Percentiles rank a stretch among this genome's conserved stretches.
Evolutionary conservation across 805 yeast species (phyloP).

Genomic region (Metschnikowia colocasiae): DNA sequence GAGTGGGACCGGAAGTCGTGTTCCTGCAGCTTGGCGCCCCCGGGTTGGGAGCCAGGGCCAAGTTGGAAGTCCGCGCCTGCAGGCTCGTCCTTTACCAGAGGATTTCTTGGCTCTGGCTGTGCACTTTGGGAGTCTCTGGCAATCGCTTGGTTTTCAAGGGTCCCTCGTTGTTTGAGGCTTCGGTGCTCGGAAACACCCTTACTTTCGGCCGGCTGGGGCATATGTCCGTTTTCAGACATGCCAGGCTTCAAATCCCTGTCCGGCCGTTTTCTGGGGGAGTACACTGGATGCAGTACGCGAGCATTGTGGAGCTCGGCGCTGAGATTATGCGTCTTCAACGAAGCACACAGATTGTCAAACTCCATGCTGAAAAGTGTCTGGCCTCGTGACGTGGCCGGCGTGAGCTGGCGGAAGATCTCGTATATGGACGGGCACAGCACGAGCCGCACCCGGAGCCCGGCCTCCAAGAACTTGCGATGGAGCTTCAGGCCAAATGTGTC

Average conservation of each 20-base stretch:
- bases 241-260: no score
- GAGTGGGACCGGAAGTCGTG: neutral
- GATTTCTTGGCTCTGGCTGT: no score
- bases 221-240: no score
- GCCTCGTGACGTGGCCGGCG: constrained; percentile 31
- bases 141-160: no score
- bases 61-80: neutral
- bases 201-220: no score
- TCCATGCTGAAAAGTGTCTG: constrained; percentile 8
- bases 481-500: constrained; percentile 23
- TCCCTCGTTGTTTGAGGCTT: no score
- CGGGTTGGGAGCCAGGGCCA: no score
- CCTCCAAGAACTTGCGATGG: constrained; percentile 45
- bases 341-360: constrained; percentile 1
- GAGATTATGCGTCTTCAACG: neutral
- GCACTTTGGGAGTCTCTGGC: no score
- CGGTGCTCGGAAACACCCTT: no score
- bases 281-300: neutral
- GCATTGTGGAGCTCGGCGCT: neutral
- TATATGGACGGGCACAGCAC: constrained; percentile 44
- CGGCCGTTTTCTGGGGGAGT: no score
- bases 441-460: constrained; percentile 48
- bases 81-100: neutral
- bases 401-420: constrained; percentile 41
- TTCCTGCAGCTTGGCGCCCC: neutral